Conservation (phyloP, 768 basidiomycete species). For the Suillus decipiens region DNA sequence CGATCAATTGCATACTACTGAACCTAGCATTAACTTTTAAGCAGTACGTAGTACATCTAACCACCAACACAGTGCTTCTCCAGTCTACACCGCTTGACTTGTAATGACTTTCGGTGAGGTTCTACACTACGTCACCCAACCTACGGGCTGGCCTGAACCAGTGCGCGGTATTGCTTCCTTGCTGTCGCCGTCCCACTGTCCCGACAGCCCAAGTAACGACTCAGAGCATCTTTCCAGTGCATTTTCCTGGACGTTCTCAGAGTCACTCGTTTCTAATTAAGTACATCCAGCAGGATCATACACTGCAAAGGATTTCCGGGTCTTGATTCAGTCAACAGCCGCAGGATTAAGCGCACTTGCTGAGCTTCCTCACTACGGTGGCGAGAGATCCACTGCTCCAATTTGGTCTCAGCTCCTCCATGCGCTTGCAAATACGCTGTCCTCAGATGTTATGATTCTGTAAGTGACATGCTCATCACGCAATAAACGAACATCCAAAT, state of each 20-base stretch:
- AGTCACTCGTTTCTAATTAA: neutral
- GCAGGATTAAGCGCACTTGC: neutral
- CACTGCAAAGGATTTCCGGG: neutral
- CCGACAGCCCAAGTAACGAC: neutral
- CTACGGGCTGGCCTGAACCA: slow-evolving; percentile 1
- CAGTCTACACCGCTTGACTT: neutral
- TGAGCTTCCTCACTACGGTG: neutral
- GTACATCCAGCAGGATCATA: neutral
- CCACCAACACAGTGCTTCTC: neutral
- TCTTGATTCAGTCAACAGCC: neutral
- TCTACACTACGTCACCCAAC: neutral
- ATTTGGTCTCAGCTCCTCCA: slow-evolving; percentile 3
- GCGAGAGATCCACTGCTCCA: neutral
- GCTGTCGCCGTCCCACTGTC: neutral
- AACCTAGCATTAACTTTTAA: too few species aligned
- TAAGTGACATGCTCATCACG: neutral
- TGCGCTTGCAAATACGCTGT: neutral
- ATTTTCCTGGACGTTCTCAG: neutral
- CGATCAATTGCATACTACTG: too few species aligned
- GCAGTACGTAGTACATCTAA: neutral
- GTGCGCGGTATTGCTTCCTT: neutral
- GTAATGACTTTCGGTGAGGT: neutral
- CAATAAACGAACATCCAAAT: neutral
- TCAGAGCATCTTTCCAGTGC: neutral
- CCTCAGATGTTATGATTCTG: neutral